Base-by-base conservation (phyloP, 805 yeast genomes). In the Candida michaelii region DNA sequence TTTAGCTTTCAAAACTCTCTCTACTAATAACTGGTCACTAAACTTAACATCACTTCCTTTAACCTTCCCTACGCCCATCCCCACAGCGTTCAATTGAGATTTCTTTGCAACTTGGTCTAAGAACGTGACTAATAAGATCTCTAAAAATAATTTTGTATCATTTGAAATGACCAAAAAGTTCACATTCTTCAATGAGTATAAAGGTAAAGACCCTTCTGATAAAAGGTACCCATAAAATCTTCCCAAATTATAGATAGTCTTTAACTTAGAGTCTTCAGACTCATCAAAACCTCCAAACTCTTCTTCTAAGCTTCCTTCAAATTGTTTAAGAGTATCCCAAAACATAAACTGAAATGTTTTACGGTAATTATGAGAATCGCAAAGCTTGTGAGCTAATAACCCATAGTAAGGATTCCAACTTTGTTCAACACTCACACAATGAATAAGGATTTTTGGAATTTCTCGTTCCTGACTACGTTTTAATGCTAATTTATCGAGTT, bases 331-430 rank as follows among this genome's bases (percentile, higher is more conserved):
- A 33, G 81, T 73, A 60, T 93, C 96, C 98, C 98, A 93, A 30
- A 93, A 71, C 53, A 80, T 71, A 59, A 93, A 89, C 58, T 91
- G 97, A 53, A 93, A 84, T 0, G 95, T 80, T 62, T 90, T 89
- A 57, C 86, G 76, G 60, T 85, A 66, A 2, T 81, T 71, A 52
- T 89, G 95, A 16, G 79, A 77, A 23, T 82, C 82, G 55, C 96
- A 85, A 19, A 90, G 63, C 53, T 85, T 86, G 18, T 74, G 73
- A 0, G 95, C 95, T 25, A 93, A 75, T 17, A 85, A 63, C 0
- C 90, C 86, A 61, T 93, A 93, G 60, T 85, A 93, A 2, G 97
- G 97, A 57, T 93, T 93, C 69, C 85, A 90, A 0, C 77, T 76
- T 19, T 83, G 77, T 63, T 93, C 99, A 54, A 83, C 77, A 1